Evolutionary conservation across 1,284 basidiomycete genomes (phyloP), one percentile per base, ranked within the genome.

Genomic region (Volvariella volvacea): DNA sequence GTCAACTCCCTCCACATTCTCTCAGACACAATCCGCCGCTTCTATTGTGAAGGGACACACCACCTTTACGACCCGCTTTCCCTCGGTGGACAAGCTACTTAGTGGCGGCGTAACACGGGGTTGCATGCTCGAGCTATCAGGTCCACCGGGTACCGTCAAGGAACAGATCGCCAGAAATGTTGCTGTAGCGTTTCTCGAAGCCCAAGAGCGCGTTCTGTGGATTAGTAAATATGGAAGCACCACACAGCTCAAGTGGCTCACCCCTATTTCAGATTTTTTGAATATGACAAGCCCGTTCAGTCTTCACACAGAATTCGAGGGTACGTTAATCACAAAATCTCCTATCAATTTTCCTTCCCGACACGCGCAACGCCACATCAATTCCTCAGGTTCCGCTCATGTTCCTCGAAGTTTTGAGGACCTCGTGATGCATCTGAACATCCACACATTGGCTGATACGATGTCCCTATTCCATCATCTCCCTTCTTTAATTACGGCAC

Each of bases 111-210:
- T 88, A 40, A 62, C 64, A 41, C 67, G 66, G 48, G 80, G 83
- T 8, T 68, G 73, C 49, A 68, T 86, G 48, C 64, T 88, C 28
- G 84, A 88, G 62, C 63, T 88, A 53, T 83, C 81, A 38, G 84
- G 85, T 1, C 80, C 84, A 30, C 85, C 85, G 1, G 85, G 85
- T 34, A 73, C 74, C 39, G 71, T 73, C 9, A 87, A 83, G 53
- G 81, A 82, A 48, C 53, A 53, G 2, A 52, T 84, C 2, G 72
- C 74, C 2, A 57, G 73, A 8, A 66, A 71, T 43, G 67, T 83
- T 41, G 67, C 73, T 14, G 56, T 60, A 31, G 67, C 60, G 3
- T 77, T 79, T 47, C 60, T 74, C 3, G 59, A 70, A 46, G 56
- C 60, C 8, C 64, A 64, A 0, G 67, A 77, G 38, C 67, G 70